Evolutionary conservation across 179 eudicot species (phyloP), one percentile per base, ranked within the genome.

Genomic region (Beta corolliflora): DNA sequence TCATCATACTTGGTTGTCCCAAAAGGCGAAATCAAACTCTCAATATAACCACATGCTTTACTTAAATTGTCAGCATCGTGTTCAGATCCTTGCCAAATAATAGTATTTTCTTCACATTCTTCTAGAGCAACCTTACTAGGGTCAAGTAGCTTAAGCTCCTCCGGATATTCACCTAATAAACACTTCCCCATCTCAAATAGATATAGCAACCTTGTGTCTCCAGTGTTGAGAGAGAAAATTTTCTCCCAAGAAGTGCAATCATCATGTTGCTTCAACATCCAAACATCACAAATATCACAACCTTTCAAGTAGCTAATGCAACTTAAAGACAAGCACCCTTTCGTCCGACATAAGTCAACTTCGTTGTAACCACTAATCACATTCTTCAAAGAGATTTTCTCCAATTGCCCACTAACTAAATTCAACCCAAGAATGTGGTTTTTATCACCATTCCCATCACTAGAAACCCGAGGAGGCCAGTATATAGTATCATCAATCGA

Each of bases 11-110:
- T 4, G 14, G 23, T 46, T 36, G 59, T 75, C 55, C 50, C 77
- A 19, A 75, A 75, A 16, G 77, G 76, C 19, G 60, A 73, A 52
- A 52, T 13, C 23, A 74, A 65, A 29, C 65, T 75, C 77, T 75
- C 77, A 29, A 75, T 52, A 44, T 59, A 58, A 76, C 63, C 79
- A 29, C 68, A 64, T 23, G 68, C 66, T 6, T 61, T 25, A n/a
- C 68, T 15, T 1, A 2, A 23, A 64, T 9, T 9, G 8, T 9
- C 3, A 0, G 4, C 41, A 46, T 46, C 4, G 5, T 9, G 0
- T 11, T 15, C 4, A 23, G 15, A 23, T 9, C 14, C 68, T 25
- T 25, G 68, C 68, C 44, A 25, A 25, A 64, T 3, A 25, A 25
- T 0, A 25, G 0, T 11, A 23, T 16, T 6, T 64, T 64, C 41